Evolutionary conservation across 306 rosid genomes (phyloP).

Genomic region (Begonia fuchsioides): DNA sequence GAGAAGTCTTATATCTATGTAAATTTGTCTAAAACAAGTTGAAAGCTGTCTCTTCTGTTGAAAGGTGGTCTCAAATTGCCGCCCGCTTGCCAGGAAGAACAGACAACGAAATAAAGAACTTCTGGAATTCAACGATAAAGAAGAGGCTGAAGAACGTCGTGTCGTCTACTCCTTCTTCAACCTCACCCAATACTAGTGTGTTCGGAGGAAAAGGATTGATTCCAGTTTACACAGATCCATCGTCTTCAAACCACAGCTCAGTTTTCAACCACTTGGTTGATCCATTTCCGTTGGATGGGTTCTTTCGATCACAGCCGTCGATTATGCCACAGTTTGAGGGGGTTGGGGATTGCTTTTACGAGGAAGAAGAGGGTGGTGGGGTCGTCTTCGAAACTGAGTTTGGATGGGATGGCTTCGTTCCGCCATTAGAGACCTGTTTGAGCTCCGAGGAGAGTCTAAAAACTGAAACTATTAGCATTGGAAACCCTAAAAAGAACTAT

Average conservation of each 20-base stretch:
- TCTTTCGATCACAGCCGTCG: constrained; percentile 19
- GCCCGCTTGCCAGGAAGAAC: too few relatives aligned
- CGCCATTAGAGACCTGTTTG: constrained; percentile 48
- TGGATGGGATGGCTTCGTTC: constrained; percentile 39
- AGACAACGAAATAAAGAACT: too few relatives aligned
- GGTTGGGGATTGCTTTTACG: constrained; percentile 15
- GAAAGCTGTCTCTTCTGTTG: too few relatives aligned
- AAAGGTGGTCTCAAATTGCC: too few relatives aligned
- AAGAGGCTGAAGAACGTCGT: constrained; percentile 67
- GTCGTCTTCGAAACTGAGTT: constrained; percentile 17
- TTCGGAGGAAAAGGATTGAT: constrained; percentile 21
- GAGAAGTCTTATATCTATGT: too few relatives aligned
- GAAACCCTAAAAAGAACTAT: constrained; percentile 7
- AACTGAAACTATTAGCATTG: constrained; percentile 19
- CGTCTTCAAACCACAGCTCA: constrained; percentile 20
- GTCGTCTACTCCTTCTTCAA: constrained; percentile 30
- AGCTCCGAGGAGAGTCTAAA: constrained; percentile 22
- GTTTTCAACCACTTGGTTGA: constrained; percentile 28
- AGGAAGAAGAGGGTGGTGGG: constrained; percentile 24
- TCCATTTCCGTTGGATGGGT: constrained; percentile 26
- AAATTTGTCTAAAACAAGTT: too few relatives aligned
- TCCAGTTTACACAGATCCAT: constrained; percentile 30
- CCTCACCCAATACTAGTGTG: constrained; percentile 53
- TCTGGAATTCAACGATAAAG: constrained; percentile 79
- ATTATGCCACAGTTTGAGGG: constrained; percentile 21